Base-by-base conservation (phyloP, 345 rosid genomes). In the Noccaea caerulescens region DNA sequence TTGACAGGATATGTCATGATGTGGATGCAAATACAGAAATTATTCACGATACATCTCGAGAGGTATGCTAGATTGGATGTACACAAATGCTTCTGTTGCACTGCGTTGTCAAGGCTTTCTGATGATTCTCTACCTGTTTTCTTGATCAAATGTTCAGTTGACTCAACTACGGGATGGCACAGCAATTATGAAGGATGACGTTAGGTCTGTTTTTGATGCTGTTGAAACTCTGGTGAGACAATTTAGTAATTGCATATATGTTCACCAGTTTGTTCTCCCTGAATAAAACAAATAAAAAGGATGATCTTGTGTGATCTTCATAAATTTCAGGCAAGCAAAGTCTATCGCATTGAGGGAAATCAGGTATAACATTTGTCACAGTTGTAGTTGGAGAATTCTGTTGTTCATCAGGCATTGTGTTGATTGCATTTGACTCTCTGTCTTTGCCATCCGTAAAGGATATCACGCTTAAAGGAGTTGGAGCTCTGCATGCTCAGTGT, bases 181-280 rank as follows among this genome's bases (percentile, higher is more conserved):
- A 45, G 57, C 53, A 63, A 68, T 8, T 39, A 80, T 87, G 36
- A 80, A 82, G 11, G 77, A 63, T 14, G 81, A 84, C 47, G 86
- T 89, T 72, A 83, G 81, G 44, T 63, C 73, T 76, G 89, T 85
- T 56, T 84, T 85, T 43, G 73, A 79, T 76, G 87, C 77, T 34
- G 93, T 94, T 66, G 87, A 89, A 84, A 82, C 73, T 59, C 79
- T 94, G 91, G 97, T 94, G 64, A 76, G 68, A 34, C 44, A 46
- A 23, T n/a, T 67, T 50, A 63, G 53, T 62, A 30, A 43, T 42
- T 53, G 6, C 56, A 58, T 36, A 37, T 59, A 63, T 46, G 27
- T 12, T 20, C 16, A 27, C 54, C 41, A n/a, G n/a, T 23, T 36
- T 12, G 14, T 63, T 10, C 45, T 18, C 16, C 69, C 38, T 75